These are phyloP conservation scores for Clathrus columnatus DNA, from an alignment of 768 basidiomycete species.

Conservation along the genomic window DNA sequence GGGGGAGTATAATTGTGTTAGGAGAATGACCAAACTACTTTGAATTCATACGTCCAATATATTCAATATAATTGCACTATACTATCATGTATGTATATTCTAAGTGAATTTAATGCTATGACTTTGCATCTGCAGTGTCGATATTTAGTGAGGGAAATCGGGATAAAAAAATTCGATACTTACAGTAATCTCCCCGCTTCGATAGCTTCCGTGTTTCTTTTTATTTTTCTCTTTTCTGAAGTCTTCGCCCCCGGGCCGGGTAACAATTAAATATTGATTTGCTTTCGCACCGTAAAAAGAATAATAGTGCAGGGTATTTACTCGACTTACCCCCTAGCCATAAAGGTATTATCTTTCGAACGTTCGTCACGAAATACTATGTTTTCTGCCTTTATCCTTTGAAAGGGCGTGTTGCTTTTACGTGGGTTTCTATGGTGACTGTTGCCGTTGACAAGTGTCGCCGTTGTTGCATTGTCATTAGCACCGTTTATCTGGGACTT, in stretches of 20 bases:
- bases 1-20: background rate
- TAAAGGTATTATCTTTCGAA: conserved; percentile 68
- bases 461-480: background rate
- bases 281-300: conserved; percentile 73
- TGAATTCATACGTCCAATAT: conserved; percentile 1
- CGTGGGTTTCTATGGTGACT: conserved; percentile 26
- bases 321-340: conserved; percentile 52
- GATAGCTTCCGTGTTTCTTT: conserved; percentile 94
- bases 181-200: conserved; percentile 92
- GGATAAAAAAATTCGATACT: conserved; percentile 18
- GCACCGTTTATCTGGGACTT: background rate
- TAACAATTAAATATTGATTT: conserved; percentile 81
- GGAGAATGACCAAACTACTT: background rate
- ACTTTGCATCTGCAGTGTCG: conserved; percentile 55
- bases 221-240: conserved; percentile 99
- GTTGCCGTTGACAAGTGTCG: conserved; percentile 14
- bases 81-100: background rate
- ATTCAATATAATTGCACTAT: conserved; percentile 6
- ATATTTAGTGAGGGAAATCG: conserved; percentile 1
- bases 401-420: conserved; percentile 61
- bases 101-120: conserved; percentile 79
- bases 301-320: conserved; percentile 3
- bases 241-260: conserved; percentile 84
- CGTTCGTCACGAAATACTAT: conserved; percentile 39
- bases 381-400: conserved; percentile 62